Conservation (phyloP, 129 eudicot species). For the Centella asiatica region DNA sequence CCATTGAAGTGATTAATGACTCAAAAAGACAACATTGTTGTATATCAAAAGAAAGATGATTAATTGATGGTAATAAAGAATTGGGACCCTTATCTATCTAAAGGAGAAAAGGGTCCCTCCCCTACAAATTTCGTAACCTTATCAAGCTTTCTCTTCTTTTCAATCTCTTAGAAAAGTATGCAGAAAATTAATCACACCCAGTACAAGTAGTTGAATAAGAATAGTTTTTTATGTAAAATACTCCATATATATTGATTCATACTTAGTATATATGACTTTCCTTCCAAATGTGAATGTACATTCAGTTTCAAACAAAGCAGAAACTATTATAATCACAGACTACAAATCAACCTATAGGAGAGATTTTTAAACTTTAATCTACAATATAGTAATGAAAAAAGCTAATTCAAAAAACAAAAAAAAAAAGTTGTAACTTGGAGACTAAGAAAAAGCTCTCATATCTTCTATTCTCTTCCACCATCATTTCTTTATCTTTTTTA, state of each 20-base stretch:
- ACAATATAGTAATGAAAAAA: too few relatives aligned
- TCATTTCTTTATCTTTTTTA: neutral
- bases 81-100: too few relatives aligned
- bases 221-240: conserved; percentile 2
- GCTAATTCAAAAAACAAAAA: too few relatives aligned
- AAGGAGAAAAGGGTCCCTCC: too few relatives aligned
- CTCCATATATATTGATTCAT: conserved; percentile 9
- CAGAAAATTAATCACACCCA: neutral
- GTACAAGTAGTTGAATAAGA: neutral
- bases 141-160: neutral
- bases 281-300: conserved; percentile 22
- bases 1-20: too few relatives aligned
- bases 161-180: conserved; percentile 1
- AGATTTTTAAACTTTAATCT: neutral
- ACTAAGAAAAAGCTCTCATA: conserved; percentile 18
- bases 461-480: neutral
- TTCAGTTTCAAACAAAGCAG: conserved; percentile 17
- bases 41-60: too few relatives aligned
- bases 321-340: neutral
- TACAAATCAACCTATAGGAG: neutral
- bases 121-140: too few relatives aligned
- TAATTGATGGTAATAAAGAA: too few relatives aligned
- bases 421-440: conserved; percentile 13
- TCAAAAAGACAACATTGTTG: too few relatives aligned
- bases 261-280: conserved; percentile 1